These are phyloP conservation scores for Raffaelea arxii DNA, from an alignment of 2,329 filamentous ascomycete genomes.

Conservation along the genomic window DNA sequence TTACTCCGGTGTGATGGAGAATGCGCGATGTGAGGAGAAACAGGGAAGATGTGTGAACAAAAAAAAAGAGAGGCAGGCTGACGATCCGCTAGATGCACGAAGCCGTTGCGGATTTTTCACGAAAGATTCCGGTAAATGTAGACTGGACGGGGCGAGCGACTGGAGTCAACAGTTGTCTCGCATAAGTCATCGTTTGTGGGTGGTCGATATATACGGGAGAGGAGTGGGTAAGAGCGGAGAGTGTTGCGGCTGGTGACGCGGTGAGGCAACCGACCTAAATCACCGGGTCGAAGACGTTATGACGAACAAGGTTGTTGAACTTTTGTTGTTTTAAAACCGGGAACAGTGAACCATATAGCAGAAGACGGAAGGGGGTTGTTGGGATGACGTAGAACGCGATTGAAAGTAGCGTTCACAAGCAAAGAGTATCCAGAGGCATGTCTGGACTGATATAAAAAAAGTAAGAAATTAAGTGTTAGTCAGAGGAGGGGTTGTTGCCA, in stretches of 20 bases:
- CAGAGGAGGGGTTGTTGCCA: too few species aligned
- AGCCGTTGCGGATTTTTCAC: conserved; percentile 36
- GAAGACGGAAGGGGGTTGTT: not conserved
- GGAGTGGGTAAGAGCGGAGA: conserved; percentile 6
- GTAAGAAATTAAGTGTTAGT: too few species aligned
- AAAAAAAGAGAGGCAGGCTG: conserved; percentile 21
- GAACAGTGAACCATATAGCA: not conserved
- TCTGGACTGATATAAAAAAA: not conserved
- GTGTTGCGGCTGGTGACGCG: conserved; percentile 2
- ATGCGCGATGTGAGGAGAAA: conserved; percentile 2
- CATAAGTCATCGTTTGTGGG: conserved; percentile 48
- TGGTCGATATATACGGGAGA: conserved; percentile 19
- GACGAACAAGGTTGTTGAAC: not conserved
- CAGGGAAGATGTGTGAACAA: too few species aligned
- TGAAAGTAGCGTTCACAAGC: not conserved
- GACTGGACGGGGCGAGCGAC: conserved; percentile 55
- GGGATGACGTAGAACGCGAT: not conserved
- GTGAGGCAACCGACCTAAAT: conserved; percentile 3
- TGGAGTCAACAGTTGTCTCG: conserved; percentile 40
- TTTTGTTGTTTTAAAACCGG: too few species aligned
- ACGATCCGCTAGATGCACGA: conserved; percentile 30
- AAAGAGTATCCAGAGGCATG: not conserved
- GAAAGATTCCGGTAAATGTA: conserved; percentile 40
- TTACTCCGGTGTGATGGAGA: not conserved
- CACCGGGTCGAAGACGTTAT: not conserved